Conservation (phyloP, 192 early-diverging fungal species). For the Mortierella hygrophila region DNA sequence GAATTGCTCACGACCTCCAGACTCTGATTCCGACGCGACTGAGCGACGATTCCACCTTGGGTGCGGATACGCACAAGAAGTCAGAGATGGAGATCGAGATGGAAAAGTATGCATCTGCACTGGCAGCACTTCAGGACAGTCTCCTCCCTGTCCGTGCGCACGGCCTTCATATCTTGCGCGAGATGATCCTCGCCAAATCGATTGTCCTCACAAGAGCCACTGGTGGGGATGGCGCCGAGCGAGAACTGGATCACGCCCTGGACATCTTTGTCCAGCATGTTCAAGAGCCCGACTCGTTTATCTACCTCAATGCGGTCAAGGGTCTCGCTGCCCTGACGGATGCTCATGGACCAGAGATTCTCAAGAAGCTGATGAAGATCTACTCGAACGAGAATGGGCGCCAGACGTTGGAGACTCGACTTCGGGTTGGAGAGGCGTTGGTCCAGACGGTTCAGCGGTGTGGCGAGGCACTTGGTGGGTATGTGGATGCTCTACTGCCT, state of each 20-base stretch:
- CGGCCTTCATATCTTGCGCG: conserved; percentile 84
- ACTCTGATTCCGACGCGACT: conserved; percentile 59
- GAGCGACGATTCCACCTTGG: conserved; percentile 2
- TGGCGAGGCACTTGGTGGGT: conserved; percentile 85
- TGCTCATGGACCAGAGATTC: conserved; percentile 76
- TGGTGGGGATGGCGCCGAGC: conserved; percentile 50
- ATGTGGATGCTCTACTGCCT: conserved; percentile 55
- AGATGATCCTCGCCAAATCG: conserved; percentile 83
- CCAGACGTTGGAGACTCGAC: conserved; percentile 72
- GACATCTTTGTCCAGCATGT: conserved; percentile 85
- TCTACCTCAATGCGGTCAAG: conserved; percentile 94
- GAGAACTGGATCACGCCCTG: conserved; percentile 73
- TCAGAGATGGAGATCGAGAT: conserved; percentile 56
- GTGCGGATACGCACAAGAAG: conserved; percentile 16
- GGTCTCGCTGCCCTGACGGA: conserved; percentile 89
- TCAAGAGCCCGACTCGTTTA: conserved; percentile 87
- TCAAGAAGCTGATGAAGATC: conserved; percentile 74
- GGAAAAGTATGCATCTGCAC: conserved; percentile 76
- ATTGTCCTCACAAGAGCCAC: conserved; percentile 59
- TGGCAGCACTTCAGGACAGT: conserved; percentile 82
- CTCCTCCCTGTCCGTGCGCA: conserved; percentile 91
- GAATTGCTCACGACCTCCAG: conserved; percentile 60
- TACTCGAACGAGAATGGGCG: conserved; percentile 65
- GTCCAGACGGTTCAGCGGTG: conserved; percentile 86
- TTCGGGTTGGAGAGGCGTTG: conserved; percentile 90